Conservation (phyloP, 2,329 filamentous ascomycete genomes). For the Cercospora zeae-maydis region DNA sequence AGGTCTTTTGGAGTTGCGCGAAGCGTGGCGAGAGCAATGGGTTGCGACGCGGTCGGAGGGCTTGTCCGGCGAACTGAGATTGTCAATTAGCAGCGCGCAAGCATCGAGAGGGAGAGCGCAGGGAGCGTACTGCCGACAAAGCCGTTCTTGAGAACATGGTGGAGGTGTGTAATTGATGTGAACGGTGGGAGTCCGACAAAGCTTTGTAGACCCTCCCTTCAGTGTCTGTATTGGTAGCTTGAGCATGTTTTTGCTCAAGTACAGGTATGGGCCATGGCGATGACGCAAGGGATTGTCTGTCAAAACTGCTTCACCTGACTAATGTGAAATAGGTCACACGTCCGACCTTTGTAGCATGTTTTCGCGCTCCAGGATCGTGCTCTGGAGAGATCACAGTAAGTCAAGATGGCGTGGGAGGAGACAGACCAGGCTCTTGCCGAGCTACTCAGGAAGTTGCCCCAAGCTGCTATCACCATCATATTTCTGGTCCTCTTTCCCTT, state of each 20-base stretch:
- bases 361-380: not conserved
- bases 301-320: constrained; percentile 1
- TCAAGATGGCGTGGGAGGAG: constrained; percentile 9
- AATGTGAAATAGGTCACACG: not conserved
- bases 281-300: constrained; percentile 10
- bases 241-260: not conserved
- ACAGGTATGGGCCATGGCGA: not conserved
- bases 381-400: not conserved
- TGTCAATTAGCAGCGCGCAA: not conserved
- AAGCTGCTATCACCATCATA: not conserved
- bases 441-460: constrained; percentile 6
- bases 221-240: not conserved
- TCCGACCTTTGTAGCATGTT: not conserved
- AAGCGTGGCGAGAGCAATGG: constrained; percentile 44
- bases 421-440: constrained; percentile 19
- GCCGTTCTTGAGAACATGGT: constrained; percentile 34
- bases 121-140: constrained; percentile 27
- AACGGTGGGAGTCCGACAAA: not conserved
- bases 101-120: not conserved
- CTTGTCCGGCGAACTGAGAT: constrained; percentile 46
- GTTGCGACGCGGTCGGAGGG: constrained; percentile 42
- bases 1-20: constrained; percentile 54
- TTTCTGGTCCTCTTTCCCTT: constrained; percentile 1
- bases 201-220: not conserved
- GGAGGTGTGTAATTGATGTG: constrained; percentile 7